Evolutionary conservation across 805 yeast species (phyloP), one percentile per base, ranked within the genome.

Genomic region (Myxozyma monticola): DNA sequence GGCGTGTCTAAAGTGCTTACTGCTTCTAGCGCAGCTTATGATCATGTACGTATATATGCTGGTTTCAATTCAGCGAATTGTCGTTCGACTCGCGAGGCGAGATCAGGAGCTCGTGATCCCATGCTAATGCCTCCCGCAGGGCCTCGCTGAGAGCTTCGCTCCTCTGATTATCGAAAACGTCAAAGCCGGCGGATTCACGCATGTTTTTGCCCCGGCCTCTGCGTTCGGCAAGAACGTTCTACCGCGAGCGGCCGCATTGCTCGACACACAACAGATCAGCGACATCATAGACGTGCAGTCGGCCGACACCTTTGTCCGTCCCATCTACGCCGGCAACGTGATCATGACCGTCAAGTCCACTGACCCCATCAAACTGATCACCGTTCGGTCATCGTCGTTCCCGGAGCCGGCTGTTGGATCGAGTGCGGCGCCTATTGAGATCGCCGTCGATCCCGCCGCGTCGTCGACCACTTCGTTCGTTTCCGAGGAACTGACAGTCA

Each of bases 271-370:
- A 71, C 97, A 96, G 25, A 71, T 93, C 43, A 81, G 91, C 24
- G 98, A 91, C 65, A 77, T 93, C 50, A 79, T 78, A 60, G 78
- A 79, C 62, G 83, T 91, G 34, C 78, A 77, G 57, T 72, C 80
- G 44, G 75, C 79, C 15, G 79, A 77, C 54, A 85, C 93, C 6
- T 93, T 91, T 69, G 82, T 84, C 33, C 84, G 98, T 68, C 97
- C 98, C 39, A 88, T 91, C 33, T 93, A 87, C 66, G 98, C 99
- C 18, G 99, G 99, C 42, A 93, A 93, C 69, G 95, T 95, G 4
- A 73, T 88, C 51, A 79, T 88, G 35, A 89, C 96, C 2, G 87
- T 93, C 42, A 79, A 81, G 67, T 74, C 88, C 21, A 73, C 67
- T 21, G 96, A 91, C 63, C 66, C 74, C 3, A 73, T 79, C 56